Evolutionary conservation across 108 stramenopile genomes (phyloP), one percentile per base, ranked within the genome.

Genomic region (Schizochytrium sp.): DNA sequence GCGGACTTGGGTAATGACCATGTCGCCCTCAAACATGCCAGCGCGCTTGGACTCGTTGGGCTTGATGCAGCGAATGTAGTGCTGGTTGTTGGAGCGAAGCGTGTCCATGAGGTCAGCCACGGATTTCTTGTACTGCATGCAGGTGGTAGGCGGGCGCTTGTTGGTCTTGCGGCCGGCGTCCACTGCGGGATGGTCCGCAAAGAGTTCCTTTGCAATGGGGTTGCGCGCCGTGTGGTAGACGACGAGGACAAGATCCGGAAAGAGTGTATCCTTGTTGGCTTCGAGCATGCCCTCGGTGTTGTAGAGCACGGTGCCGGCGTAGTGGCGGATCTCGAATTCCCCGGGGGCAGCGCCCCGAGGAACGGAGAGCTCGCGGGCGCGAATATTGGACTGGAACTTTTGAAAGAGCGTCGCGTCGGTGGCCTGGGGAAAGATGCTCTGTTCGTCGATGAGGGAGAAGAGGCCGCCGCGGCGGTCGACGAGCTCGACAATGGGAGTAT

Each of bases 241-340:
- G 16, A 60, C 44, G 44, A 55, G 44, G 16, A 41, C 57, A 5
- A 88, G 60, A 60, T 47, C 57, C 18, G 57, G 34, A 19, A 58
- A 53, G 28, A 91, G 44, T 8, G 87, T 41, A 93, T 97, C 97
- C 88, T 96, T 96, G 88, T 97, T 97, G 91, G 96, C 96, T 88
- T 97, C 97, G n/a, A 97, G 58, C 94, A 95, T 96, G 48, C 88
- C 90, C 59, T 95, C 95, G 6, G 95, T 95, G 29, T 92, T 93
- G 90, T 97, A 97, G 59, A 94, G 95, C 4, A 97, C 97, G 55
- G 90, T 88, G 10, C 97, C 97, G 4, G 97, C 97, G 88, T 97
- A 97, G 87, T 97, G 97, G 44, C 95, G 93, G 60, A 97, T 96
- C 88, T 91, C 92, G 90, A 98, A 98, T 34, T n/a, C 57, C 28